Percentiles rank a stretch among this genome's conserved stretches.
phyloP scores from a whole-genome alignment of 495 filamentous ascomycete genomes.

The Neurospora discreta region DNA sequence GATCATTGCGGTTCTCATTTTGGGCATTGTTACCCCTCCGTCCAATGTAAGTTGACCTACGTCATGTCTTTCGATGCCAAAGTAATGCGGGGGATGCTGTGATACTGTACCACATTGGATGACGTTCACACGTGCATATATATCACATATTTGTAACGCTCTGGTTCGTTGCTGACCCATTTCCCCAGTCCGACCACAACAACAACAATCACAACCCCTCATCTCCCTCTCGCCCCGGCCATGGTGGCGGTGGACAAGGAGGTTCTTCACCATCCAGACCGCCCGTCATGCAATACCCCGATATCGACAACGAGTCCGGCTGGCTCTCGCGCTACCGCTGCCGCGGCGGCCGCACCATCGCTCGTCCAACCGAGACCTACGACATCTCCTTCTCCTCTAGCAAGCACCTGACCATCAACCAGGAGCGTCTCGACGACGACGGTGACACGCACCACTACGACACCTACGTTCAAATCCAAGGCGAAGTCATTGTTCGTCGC shows the following conservation, averaged over 20 bases:
- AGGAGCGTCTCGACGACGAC: constrained; percentile 7
- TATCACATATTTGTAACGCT: neutral
- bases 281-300: constrained; percentile 14
- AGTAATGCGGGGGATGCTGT: neutral
- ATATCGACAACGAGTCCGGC: constrained; percentile 6
- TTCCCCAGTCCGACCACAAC: neutral
- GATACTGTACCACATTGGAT: neutral
- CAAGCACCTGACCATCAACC: constrained; percentile 20
- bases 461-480: constrained; percentile 22
- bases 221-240: neutral
- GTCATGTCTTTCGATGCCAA: neutral
- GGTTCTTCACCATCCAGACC: neutral
- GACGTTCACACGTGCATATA: neutral
- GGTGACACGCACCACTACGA: constrained; percentile 7
- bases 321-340: constrained; percentile 13
- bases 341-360: constrained; percentile 14
- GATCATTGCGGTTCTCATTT: constrained; percentile 16
- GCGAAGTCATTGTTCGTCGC: constrained; percentile 29
- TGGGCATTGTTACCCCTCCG: neutral
- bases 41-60: neutral
- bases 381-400: constrained; percentile 18
- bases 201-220: neutral
- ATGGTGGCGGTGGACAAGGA: neutral
- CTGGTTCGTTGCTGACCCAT: neutral
- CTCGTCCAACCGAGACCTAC: constrained; percentile 19